Conservation (phyloP, 306 rosid genomes). For the Heteromeles arbutifolia region DNA sequence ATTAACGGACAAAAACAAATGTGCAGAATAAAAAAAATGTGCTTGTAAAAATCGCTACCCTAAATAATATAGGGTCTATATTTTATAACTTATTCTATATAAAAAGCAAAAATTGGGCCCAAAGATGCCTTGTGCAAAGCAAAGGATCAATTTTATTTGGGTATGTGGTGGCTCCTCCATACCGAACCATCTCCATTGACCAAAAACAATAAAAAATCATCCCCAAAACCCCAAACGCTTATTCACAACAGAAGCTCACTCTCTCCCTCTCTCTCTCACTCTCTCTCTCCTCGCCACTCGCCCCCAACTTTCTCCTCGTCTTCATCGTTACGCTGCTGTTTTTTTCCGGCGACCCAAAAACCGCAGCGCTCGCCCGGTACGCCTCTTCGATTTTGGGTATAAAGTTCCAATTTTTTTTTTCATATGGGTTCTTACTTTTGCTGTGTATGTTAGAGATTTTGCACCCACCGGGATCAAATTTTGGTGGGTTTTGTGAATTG, state of each 20-base stretch:
- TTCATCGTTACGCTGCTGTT: slow-evolving; percentile 6
- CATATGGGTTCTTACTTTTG: neutral
- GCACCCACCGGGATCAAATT: neutral
- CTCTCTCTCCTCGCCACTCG: neutral
- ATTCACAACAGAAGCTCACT: neutral
- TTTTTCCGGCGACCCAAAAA: neutral
- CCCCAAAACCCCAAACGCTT: neutral
- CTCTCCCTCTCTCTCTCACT: too few species aligned
- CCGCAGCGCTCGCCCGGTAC: slow-evolving; percentile 12
- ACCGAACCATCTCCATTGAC: neutral
- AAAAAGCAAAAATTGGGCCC: neutral
- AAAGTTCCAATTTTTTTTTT: neutral
- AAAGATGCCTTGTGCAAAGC: neutral
- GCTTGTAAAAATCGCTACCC: neutral
- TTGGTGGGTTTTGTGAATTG: slow-evolving; percentile 8
- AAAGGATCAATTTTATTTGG: neutral
- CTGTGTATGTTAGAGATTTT: neutral
- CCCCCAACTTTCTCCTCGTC: neutral
- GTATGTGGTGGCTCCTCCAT: neutral
- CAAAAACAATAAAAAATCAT: too few species aligned
- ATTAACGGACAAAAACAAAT: too few species aligned
- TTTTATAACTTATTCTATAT: neutral
- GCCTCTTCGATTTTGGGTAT: slow-evolving; percentile 8
- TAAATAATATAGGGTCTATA: too few species aligned
- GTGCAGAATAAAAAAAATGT: too few species aligned